Evolutionary conservation across 148 eudicot species (phyloP), one percentile per base, ranked within the genome.

Genomic region (Chenopodium quinoa): DNA sequence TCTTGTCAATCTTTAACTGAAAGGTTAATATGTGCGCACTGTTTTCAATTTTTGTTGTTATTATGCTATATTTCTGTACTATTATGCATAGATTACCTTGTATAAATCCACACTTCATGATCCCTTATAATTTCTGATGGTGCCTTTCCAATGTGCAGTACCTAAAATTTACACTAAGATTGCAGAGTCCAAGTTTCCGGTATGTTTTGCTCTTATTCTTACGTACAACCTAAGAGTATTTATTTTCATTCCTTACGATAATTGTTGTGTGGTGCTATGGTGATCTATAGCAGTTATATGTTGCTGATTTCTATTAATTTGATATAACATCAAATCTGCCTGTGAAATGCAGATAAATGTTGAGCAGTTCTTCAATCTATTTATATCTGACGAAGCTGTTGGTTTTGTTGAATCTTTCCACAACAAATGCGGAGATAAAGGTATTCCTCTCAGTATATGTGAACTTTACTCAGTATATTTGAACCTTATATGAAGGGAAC

Each of bases 111-210:
- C 73, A 25, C 73, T 31, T 34, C 31, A 47, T 16, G 76, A 27
- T 27, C 82, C 71, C 37, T 83, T 13, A 20, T 50, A 77, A 56
- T 40, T 17, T 40, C 12, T 66, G n/a, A 64, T 44, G 56, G 11
- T 71, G 7, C 37, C 40, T 66, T 78, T 81, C 19, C 8, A 2
- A 27, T 74, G 34, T 92, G 91, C 94, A 95, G 99, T 92, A 75
- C 91, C 93, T 16, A 87, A 89, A 74, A 64, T 64, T 81, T 91
- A 74, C 83, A 91, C 87, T n/a, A 87, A 89, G 88, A 95, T 91
- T 77, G 94, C 93, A 44, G 95, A 93, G 75, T 85, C 97, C 67
- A 91, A 87, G 83, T 95, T 93, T 82, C 93, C 91, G 93, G 99
- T 95, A 92, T 44, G 58, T 58, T 71, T 73, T 66, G 13, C 60